Conservation (phyloP, 345 rosid species). For the Theobroma cacao region DNA sequence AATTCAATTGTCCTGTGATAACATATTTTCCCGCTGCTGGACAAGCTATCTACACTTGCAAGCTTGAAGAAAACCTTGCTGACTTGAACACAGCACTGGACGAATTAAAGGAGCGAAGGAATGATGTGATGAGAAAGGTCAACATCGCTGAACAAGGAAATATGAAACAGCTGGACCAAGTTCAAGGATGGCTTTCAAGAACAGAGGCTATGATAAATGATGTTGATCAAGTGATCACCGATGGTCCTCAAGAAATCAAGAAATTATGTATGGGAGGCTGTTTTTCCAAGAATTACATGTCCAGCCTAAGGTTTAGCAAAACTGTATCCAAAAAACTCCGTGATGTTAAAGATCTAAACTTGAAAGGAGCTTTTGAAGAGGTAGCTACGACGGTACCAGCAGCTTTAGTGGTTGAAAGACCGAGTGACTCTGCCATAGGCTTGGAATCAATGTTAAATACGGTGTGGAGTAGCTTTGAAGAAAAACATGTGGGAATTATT, state of each 20-base stretch:
- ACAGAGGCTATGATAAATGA: neutral
- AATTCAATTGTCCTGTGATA: neutral
- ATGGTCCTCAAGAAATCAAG: neutral
- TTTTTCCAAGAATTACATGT: neutral
- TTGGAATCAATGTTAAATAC: neutral
- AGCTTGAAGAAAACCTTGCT: neutral
- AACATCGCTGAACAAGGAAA: neutral
- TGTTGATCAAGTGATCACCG: neutral
- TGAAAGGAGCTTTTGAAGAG: neutral
- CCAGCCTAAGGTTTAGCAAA: neutral
- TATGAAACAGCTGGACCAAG: neutral
- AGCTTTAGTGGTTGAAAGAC: neutral
- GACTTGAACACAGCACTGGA: neutral
- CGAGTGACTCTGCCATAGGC: neutral
- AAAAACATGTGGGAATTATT: neutral
- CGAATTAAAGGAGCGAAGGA: neutral
- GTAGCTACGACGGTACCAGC: neutral
- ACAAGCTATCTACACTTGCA: neutral
- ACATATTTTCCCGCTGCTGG: neutral
- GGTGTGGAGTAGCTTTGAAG: neutral
- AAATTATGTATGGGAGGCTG: neutral
- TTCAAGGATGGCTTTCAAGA: constrained; percentile 10
- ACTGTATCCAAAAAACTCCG: neutral
- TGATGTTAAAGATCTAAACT: neutral
- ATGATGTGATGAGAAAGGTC: neutral